phyloP scores from a whole-genome alignment of 139 green algal species.

The Edaphochlamys debaryana region DNA sequence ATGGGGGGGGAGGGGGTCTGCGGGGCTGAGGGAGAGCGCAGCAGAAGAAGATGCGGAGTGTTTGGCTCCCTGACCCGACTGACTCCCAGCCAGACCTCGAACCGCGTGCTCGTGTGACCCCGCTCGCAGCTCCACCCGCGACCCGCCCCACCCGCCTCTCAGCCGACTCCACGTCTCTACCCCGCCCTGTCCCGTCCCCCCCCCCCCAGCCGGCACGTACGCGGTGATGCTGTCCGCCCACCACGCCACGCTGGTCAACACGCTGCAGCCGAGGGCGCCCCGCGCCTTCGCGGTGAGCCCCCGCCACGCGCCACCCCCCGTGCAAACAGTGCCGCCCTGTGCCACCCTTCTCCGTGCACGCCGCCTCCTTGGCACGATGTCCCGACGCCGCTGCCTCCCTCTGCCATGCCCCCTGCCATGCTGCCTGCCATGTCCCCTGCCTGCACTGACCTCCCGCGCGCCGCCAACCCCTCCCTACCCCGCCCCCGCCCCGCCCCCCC shows the following conservation, averaged over 20 bases:
- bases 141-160: not conserved
- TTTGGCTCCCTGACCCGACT: no score
- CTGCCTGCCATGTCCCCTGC: not conserved
- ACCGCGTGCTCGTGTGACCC: not conserved
- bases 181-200: no score
- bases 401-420: no score
- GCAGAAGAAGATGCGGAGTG: not conserved
- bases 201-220: slow-evolving; percentile 18
- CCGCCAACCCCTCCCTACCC: not conserved
- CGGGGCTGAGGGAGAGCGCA: not conserved
- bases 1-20: not conserved
- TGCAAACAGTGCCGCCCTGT: no score
- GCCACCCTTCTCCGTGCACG: no score
- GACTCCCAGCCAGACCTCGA: not conserved
- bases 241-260: slow-evolving; percentile 23
- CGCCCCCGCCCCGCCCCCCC: not conserved
- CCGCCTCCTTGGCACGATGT: no score
- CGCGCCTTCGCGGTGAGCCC: not conserved
- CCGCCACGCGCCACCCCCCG: no score
- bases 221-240: slow-evolving; percentile 26
- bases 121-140: no score
- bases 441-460: not conserved
- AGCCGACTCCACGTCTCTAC: no score
- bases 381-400: no score
- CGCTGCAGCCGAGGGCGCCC: slow-evolving; percentile 17